Evolutionary conservation across 2,329 filamentous ascomycete genomes (phyloP).

Genomic region (Xylaria polymorpha): DNA sequence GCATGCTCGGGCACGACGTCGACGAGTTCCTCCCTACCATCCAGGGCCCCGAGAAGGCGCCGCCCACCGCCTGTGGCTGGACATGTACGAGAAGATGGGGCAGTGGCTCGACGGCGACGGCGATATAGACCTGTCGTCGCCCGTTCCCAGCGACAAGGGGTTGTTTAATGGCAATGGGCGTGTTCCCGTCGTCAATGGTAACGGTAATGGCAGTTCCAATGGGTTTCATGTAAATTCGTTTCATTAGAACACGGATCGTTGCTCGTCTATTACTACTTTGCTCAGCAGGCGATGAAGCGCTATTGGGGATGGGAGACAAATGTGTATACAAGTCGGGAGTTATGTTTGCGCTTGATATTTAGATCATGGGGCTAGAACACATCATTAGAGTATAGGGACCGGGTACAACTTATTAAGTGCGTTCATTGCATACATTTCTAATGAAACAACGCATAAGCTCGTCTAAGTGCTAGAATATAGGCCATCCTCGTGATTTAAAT

Average conservation of each 20-base stretch:
- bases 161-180: slow-evolving; percentile 3
- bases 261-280: neutral
- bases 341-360: slow-evolving; percentile 5
- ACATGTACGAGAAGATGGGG: slow-evolving; percentile 57
- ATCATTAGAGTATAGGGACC: neutral
- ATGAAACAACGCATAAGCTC: neutral
- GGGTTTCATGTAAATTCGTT: slow-evolving; percentile 11
- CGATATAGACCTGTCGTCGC: slow-evolving; percentile 46
- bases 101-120: slow-evolving; percentile 47
- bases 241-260: neutral
- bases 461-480: neutral
- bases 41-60: slow-evolving; percentile 44
- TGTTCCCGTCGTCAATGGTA: neutral
- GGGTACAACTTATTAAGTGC: neutral
- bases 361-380: neutral
- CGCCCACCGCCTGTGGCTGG: slow-evolving; percentile 49
- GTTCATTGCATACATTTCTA: neutral
- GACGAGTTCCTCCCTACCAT: slow-evolving; percentile 56
- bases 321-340: neutral
- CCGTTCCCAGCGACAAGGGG: slow-evolving; percentile 26
- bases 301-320: neutral
- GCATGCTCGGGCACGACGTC: slow-evolving; percentile 58
- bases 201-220: slow-evolving; percentile 9
- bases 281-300: too few relatives aligned
- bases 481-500: neutral